Evolutionary conservation across 176 grass and related monocot species (phyloP), one percentile per base, ranked within the genome.

Genomic region (Ampelocalamus luodianensis): DNA sequence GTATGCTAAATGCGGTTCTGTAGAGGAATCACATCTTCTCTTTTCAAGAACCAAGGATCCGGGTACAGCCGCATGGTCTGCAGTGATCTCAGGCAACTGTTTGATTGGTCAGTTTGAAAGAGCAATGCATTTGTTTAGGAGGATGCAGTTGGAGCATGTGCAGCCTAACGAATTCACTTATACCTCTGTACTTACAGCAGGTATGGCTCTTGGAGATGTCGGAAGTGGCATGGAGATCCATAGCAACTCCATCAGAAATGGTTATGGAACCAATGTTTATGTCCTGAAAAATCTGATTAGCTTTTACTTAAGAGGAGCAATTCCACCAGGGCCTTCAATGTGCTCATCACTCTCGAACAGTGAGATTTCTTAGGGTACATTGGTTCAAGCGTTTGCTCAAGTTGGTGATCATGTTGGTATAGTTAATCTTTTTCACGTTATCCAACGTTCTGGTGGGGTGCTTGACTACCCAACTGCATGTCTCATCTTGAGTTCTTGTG

Each of bases 91-190:
- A 86, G 89, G 86, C 20, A 76, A 86, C 86, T 89, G 89, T 74
- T 85, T 82, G 54, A 94, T 87, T 76, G 64, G 62, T 65, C 83
- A 85, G 49, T 94, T 92, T 51, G 56, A 77, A 74, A 84, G 70
- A 90, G 89, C 87, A 53, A 61, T 94, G 74, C 64, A 87, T 40
- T 76, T 92, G 50, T 92, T 94, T 67, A 92, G 90, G 72, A 89
- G 23, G 42, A 94, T 94, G 90, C 87, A 89, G 46, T 72, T 58
- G 5, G 72, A 82, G 66, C 66, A 79, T 64, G 76, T 92, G 39
- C 67, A 65, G 32, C 83, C 87, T 68, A 94, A 94, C 13, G 92
- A 94, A 64, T 94, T 91, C 85, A 92, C 87, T 58, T 92, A 92
- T 69, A 92, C 92, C 7, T 74, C 83, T 53, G n/a, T 37, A 42